A percentile compares a stretch with the other conserved stretches of the same genome.
Conservation (phyloP, 2,329 filamentous ascomycete species). For the Fusarium continuum region DNA sequence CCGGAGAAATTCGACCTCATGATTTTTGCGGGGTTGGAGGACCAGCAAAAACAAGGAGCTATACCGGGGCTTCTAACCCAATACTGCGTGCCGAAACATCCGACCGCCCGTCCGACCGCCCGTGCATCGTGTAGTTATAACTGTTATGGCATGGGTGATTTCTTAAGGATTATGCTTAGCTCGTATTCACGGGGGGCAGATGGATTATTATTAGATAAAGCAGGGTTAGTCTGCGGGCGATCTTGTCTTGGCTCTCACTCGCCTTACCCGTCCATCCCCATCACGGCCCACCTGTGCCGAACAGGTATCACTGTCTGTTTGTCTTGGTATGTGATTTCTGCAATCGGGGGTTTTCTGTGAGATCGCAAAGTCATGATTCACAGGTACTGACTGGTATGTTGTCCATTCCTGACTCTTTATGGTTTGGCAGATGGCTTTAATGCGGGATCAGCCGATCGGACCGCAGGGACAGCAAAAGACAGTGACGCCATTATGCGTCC, state of each 20-base stretch:
- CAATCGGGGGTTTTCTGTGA: not conserved
- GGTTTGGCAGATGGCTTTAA: not conserved
- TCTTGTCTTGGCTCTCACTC: not conserved
- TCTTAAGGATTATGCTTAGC: slow-evolving; percentile 5
- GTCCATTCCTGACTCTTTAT: not conserved
- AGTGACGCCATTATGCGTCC: not conserved
- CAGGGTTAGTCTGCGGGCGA: not conserved
- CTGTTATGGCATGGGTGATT: not conserved
- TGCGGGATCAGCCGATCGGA: not conserved
- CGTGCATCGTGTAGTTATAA: not conserved
- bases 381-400: not conserved
- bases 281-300: not conserved
- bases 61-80: not conserved
- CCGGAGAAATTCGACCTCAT: slow-evolving; percentile 6
- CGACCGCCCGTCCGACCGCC: not conserved
- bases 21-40: not conserved
- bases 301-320: not conserved
- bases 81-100: not conserved
- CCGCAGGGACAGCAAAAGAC: not conserved
- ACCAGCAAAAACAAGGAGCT: not conserved
- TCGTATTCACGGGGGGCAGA: not conserved
- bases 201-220: slow-evolving; percentile 6
- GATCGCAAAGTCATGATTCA: not conserved
- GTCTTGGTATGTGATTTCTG: not conserved
- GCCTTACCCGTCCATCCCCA: not conserved